Evolutionary conservation across 306 rosid genomes (phyloP), one percentile per base, ranked within the genome.

Genomic region (Vachellia pachyceras): DNA sequence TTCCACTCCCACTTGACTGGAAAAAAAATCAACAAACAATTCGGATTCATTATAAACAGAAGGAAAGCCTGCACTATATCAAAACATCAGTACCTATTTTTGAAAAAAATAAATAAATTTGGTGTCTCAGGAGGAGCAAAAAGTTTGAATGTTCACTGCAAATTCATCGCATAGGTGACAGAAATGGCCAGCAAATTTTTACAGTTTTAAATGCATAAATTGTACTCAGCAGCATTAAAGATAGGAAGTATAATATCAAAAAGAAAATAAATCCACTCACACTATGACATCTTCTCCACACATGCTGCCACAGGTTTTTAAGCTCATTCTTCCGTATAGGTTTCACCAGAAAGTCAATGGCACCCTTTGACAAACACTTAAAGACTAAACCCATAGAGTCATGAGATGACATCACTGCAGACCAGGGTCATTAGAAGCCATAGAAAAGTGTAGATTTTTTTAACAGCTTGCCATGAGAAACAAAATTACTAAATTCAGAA

Each of bases 301-400:
- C 93, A 81, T 94, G 98, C 89, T 92, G 97, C 98, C 98, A 94
- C 44, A 94, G 95, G 87, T 88, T 94, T 85, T 94, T 94, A 61
- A 94, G 98, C 88, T 94, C 98, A 80, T 94, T 94, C 90, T 94
- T 94, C 82, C 98, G 93, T 77, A 94, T 89, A 61, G 98, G 98
- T 86, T 94, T 94, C 65, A 89, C 98, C 71, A 94, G 88, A 88
- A 92, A 92, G 77, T 94, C 98, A 78, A 92, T 97, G 58, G 98
- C 98, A 23, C 98, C 98, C 89, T 88, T 94, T 84, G 98, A 94
- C 85, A 94, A 88, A 86, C 98, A 94, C 89, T 94, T 92, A 69
- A 94, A 92, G 88, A 94, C 98, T 82, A 92, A 80, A 84, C 97
- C 97, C 97, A 91, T 94, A 54, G 98, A 92, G 77, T 92, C 98